phyloP scores from a whole-genome alignment of 305 asterid genomes.

The Andrographis paniculata region DNA sequence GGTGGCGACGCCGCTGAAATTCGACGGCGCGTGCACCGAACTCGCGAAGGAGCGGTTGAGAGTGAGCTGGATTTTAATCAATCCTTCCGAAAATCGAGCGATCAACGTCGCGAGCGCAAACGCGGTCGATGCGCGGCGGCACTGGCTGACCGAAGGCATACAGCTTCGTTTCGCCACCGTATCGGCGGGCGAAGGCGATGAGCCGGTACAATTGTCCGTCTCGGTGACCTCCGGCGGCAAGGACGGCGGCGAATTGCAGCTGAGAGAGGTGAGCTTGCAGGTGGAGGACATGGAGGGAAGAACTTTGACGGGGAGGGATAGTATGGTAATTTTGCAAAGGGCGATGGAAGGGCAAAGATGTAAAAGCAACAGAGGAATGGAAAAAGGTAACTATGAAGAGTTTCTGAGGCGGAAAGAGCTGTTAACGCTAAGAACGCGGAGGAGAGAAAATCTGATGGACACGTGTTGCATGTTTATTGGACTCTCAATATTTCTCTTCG shows the following conservation, averaged over 20 bases:
- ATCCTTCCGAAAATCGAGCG: slow-evolving; percentile 29
- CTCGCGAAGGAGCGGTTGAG: slow-evolving; percentile 30
- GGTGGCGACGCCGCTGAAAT: slow-evolving; percentile 35
- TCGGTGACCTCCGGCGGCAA: slow-evolving; percentile 50
- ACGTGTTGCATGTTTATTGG: slow-evolving; percentile 34
- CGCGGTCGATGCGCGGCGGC: slow-evolving; percentile 32
- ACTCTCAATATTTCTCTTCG: slow-evolving; percentile 32
- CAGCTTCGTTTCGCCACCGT: slow-evolving; percentile 35
- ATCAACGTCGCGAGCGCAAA: slow-evolving; percentile 28
- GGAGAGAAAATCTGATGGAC: slow-evolving; percentile 44
- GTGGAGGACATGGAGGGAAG: slow-evolving; percentile 75
- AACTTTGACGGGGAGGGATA: slow-evolving; percentile 37
- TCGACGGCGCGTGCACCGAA: slow-evolving; percentile 24
- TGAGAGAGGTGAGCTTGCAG: slow-evolving; percentile 60
- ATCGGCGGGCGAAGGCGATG: slow-evolving; percentile 19
- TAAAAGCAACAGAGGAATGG: slow-evolving; percentile 21
- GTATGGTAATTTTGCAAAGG: slow-evolving; percentile 34
- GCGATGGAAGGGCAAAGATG: slow-evolving; percentile 52
- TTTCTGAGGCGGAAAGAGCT: slow-evolving; percentile 28
- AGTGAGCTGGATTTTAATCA: slow-evolving; percentile 45
- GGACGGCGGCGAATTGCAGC: slow-evolving; percentile 48
- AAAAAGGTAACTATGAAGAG: slow-evolving; percentile 26
- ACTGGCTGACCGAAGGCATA: slow-evolving; percentile 37
- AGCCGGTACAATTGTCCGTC: slow-evolving; percentile 42
- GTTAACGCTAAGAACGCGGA: slow-evolving; percentile 31